These are phyloP conservation scores for Puccinia hordei DNA, from an alignment of 1,284 basidiomycete genomes.

Conservation along the genomic window DNA sequence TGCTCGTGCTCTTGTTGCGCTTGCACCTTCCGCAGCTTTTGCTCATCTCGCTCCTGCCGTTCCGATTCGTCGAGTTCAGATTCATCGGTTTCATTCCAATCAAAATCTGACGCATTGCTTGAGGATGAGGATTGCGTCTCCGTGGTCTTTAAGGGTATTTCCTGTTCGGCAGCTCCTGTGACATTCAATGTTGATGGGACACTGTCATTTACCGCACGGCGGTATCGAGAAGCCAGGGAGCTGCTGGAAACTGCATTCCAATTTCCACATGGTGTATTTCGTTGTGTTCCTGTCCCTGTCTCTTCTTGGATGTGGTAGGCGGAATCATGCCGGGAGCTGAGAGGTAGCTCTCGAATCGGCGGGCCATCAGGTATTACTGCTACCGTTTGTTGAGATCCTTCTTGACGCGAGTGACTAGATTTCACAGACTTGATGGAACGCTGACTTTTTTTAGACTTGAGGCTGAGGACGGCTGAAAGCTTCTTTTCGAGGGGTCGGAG, in stretches of 20 bases:
- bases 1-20: conserved; percentile 10
- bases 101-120: conserved; percentile 14
- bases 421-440: conserved; percentile 3
- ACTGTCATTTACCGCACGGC: conserved; percentile 13
- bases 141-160: not conserved
- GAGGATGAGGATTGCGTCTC: not conserved
- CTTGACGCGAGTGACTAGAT: not conserved
- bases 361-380: not conserved
- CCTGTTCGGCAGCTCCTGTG: not conserved
- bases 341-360: not conserved
- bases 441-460: conserved; percentile 15
- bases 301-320: not conserved
- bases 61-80: conserved; percentile 41
- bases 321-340: not conserved
- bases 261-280: not conserved
- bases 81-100: conserved; percentile 40
- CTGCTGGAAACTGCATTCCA: not conserved
- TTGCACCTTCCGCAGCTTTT: not conserved
- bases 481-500: conserved; percentile 17
- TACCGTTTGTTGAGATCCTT: not conserved
- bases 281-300: not conserved
- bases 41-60: conserved; percentile 12
- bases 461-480: conserved; percentile 5
- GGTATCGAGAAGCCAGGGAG: conserved; percentile 18
- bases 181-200: conserved; percentile 1